Base-by-base conservation (phyloP, 2,329 filamentous ascomycete species). In the Oidium heveae region DNA sequence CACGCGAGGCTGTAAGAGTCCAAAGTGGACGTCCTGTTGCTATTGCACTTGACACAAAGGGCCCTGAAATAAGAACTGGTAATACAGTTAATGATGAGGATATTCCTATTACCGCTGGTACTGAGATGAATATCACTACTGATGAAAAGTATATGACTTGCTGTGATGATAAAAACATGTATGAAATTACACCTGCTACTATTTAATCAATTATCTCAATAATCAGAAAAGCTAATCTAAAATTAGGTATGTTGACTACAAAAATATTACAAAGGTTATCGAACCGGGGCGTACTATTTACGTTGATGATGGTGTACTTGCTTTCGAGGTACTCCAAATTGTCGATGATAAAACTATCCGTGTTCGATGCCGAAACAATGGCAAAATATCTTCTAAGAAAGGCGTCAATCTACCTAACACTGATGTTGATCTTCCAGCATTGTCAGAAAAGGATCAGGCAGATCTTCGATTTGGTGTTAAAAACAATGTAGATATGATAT, bases 191-290 rank as follows among this genome's bases (percentile, higher is more conserved):
- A 18, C 8, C n/a, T 39, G n/a, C 3, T 24, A 39, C 15, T 20
- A 4, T 18, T n/a, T 49, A 41, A 9, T n/a, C 12, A 1, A 32
- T 36, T n/a, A 33, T 28, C 15, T 44, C 52, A 46, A 55, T 22
- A 49, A 5, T 8, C 28, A 32, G 28, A 32, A 32, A 32, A 56
- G 43, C 56, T 10, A 9, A 22, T 22, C 3, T 0, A 24, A 10
- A 9, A 20, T 18, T 59, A 89, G 85, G 81, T 95, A 87, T 66
- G 84, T 96, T 66, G 89, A 96, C 75, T 96, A 98, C 77, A 93
- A 94, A 81, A 98, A 98, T 77, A 96, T 98, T 71, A 95, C 89
- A 72, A 94, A 93, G 74, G 91, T 98, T 64, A 96, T 98, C 66
- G 71, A 84, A 68, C 74, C 78, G 57, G 91, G 89, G 66, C 88